phyloP scores from a whole-genome alignment of 2,329 filamentous ascomycete genomes.

The Penicillium aurantiogriseum region DNA sequence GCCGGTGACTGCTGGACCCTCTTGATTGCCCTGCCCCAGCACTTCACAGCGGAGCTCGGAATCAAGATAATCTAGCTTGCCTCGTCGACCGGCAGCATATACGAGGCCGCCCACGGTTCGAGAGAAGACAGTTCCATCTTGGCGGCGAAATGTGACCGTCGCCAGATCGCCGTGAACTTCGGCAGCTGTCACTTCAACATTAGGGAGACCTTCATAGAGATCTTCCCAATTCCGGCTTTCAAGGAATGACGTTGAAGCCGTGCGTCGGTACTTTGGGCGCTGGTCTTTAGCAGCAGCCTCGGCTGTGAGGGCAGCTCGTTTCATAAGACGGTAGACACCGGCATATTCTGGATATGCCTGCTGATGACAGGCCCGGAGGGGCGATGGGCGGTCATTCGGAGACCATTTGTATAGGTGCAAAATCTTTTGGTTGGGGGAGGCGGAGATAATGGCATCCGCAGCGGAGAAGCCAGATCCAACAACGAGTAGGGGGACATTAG shows the following conservation, averaged over 20 bases:
- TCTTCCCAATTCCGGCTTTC: slow-evolving; percentile 50
- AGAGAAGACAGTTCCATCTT: slow-evolving; percentile 45
- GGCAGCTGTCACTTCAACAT: slow-evolving; percentile 49
- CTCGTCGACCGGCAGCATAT: slow-evolving; percentile 58
- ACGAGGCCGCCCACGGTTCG: slow-evolving; percentile 51
- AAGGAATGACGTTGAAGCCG: slow-evolving; percentile 48
- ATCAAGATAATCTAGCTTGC: slow-evolving; percentile 54
- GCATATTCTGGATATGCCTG: slow-evolving; percentile 64
- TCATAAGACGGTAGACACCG: slow-evolving; percentile 60
- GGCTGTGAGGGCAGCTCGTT: slow-evolving; percentile 44
- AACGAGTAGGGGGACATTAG: slow-evolving; percentile 50
- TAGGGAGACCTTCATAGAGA: slow-evolving; percentile 56
- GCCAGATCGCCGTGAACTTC: slow-evolving; percentile 33
- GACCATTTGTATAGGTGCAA: slow-evolving; percentile 62
- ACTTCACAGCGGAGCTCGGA: slow-evolving; percentile 49
- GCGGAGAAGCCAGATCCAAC: slow-evolving; percentile 63
- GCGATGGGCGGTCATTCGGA: slow-evolving; percentile 55
- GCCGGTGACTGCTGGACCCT: slow-evolving; percentile 46
- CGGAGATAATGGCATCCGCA: slow-evolving; percentile 60
- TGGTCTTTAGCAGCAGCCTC: slow-evolving; percentile 16
- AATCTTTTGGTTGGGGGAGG: slow-evolving; percentile 42
- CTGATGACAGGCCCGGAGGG: slow-evolving; percentile 58
- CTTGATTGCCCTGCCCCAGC: slow-evolving; percentile 28
- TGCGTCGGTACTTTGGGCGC: slow-evolving; percentile 30
- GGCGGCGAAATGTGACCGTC: slow-evolving; percentile 44